A percentile compares a stretch with the other conserved stretches of the same genome.
Evolutionary conservation across 768 basidiomycete species (phyloP).

Genomic region (Tricholoma saponaceum): DNA sequence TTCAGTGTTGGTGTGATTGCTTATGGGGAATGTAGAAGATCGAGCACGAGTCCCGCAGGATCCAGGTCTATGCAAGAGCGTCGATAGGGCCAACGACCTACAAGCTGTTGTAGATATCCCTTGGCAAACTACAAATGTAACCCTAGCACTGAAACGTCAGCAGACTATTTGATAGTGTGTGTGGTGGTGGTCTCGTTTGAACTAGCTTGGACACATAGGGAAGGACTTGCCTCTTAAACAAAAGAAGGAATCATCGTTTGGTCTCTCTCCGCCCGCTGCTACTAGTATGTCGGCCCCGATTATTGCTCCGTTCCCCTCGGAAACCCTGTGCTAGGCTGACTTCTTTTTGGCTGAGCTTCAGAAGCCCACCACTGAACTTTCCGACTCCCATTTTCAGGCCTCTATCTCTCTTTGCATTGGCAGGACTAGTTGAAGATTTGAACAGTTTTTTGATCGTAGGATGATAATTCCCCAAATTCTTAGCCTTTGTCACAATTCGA

Average conservation of each 20-base stretch:
- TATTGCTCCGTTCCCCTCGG: slow-evolving; percentile 19
- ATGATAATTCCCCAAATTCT: slow-evolving; percentile 82
- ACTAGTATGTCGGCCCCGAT: slow-evolving; percentile 3
- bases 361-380: slow-evolving; percentile 63
- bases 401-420: slow-evolving; percentile 48
- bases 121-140: neutral
- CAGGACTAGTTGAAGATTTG: slow-evolving; percentile 27
- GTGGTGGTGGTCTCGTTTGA: no score
- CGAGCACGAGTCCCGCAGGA: neutral
- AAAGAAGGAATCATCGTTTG: neutral
- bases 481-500: slow-evolving; percentile 49
- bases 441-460: slow-evolving; percentile 70
- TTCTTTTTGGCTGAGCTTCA: slow-evolving; percentile 62
- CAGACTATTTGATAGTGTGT: neutral
- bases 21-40: neutral
- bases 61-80: neutral
- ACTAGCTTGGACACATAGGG: neutral
- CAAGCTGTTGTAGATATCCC: neutral
- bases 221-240: neutral
- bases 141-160: neutral
- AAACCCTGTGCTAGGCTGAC: slow-evolving; percentile 35
- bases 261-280: neutral
- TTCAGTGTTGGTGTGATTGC: neutral
- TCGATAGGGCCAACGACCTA: neutral
- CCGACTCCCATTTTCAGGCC: slow-evolving; percentile 81